Base-by-base conservation (phyloP, 257 asterid genomes). In the Perilla frutescens region DNA sequence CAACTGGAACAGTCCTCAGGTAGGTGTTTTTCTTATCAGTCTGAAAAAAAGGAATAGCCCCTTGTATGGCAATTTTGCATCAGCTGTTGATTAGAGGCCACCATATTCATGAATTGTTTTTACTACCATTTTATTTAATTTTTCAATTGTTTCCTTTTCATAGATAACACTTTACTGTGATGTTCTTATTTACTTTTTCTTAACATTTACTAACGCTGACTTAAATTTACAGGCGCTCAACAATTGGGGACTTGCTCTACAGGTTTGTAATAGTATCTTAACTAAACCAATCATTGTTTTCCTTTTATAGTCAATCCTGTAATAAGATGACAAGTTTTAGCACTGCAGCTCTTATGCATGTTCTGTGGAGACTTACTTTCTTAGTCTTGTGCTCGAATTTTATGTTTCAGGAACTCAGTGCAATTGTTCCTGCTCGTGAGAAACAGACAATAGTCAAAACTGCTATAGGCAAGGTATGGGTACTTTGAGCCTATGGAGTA, bases 1-100 rank as follows among this genome's bases (percentile, higher is more conserved):
- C 79, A 92, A 90, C 70, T 95, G 99, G 99, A 95, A 95, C 85
- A 95, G 98, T 83, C 98, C 98, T 68, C 99, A 92, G 98, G 99
- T 95, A 85, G 82, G 9, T 29, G 29, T 80, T 57, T 68, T 10
- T 44, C 70, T 72, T 64, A 57, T 62, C 60, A 51, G 68, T 66
- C 79, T 34, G 44, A 63, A 20, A 34, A 34, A 69, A 56, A 43
- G 55, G 49, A 77, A 49, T 66, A 59, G 6, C 59, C 57, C 51
- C 59, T 57, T 53, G 57, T 44, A 57, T 53, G 40, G 36, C 45
- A 62, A 39, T 60, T 54, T 71, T 58, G 14, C 62, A 67, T 60
- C 65, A 67, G 61, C 62, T 41, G 32, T 55, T 66, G 68, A 40
- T 63, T 36, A 14, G 40, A 50, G 64, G 34, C 63, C 54, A 12